phyloP scores from a whole-genome alignment of 192 early-diverging fungal species.

The Linnemannia elongata region DNA sequence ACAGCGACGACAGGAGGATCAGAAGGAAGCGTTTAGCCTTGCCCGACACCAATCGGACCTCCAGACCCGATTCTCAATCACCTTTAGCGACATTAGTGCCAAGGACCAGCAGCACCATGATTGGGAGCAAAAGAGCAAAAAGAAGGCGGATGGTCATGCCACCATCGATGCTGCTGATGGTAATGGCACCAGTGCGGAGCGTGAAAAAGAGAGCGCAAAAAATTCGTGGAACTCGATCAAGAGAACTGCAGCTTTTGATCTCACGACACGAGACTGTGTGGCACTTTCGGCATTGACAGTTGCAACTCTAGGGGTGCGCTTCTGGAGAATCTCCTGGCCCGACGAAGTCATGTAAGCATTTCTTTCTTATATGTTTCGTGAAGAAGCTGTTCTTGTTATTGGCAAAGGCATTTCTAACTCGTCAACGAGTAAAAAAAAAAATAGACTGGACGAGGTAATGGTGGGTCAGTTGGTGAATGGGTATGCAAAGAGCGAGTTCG shows the following conservation, averaged over 20 bases:
- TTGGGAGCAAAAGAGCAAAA: background rate
- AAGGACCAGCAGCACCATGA: background rate
- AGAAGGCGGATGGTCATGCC: background rate
- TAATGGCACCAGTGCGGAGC: background rate
- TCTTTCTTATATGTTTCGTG: background rate
- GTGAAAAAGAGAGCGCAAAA: background rate
- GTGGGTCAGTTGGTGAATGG: slow-evolving; percentile 74
- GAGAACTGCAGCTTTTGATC: background rate
- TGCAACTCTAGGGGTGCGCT: slow-evolving; percentile 23
- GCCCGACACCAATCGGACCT: background rate
- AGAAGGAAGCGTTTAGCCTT: background rate
- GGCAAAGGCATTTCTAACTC: too few species aligned
- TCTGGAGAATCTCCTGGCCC: slow-evolving; percentile 50
- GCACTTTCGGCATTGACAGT: slow-evolving; percentile 27
- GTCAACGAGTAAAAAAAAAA: background rate
- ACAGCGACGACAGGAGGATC: background rate
- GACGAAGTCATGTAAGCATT: slow-evolving; percentile 54
- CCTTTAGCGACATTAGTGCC: background rate
- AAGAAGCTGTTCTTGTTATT: background rate
- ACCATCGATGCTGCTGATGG: background rate
- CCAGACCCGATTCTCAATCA: background rate
- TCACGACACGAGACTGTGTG: slow-evolving; percentile 6
- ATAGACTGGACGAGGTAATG: slow-evolving; percentile 78
- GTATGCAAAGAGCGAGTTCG: slow-evolving; percentile 74
- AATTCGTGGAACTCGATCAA: background rate